Base-by-base conservation (phyloP, 2,329 filamentous ascomycete species). In the Proliferodiscus dingleyae region DNA sequence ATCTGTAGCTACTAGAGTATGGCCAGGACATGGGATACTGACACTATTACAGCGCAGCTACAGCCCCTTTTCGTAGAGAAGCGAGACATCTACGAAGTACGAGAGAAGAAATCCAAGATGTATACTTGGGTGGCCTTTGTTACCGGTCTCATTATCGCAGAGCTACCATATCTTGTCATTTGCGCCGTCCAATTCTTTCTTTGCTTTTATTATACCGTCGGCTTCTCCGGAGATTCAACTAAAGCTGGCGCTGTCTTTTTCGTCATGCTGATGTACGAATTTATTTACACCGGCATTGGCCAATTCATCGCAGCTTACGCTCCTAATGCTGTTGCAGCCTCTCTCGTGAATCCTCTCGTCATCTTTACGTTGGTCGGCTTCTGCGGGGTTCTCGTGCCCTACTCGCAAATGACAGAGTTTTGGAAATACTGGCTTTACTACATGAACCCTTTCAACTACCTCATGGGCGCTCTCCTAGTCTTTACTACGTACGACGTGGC, bases 301-400 rank as follows among this genome's bases (percentile, higher is more conserved):
- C 80, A 83, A 54, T 77, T 79, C 56, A 68, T 82, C n/a, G 77
- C 78, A 0, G 78, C 80, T 1, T 82, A 81, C 49, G 74, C 78
- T 0, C 79, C 79, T 0, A 81, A 79, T 50, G 77, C 72, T 26
- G 72, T 79, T 9, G 80, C 81, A 36, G 79, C 79, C 0, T 68
- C 75, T 0, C 68, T 82, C 4, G 71, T 73, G 49, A 81, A 81
- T 51, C 77, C 77, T 0, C 58, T 82, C 0, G 42, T 81, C 9
- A 65, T 82, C 45, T 71, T 73, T 5, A 62, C 80, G 32, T 69
- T 88, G 2, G 73, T 87, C 7, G 77, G 75, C 1, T 89, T 90
- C 68, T 89, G 84, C 55, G 86, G 86, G 51, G 83, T 89, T 1
- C 70, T 88, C 4, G 85, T 89, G 0, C 84, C 85, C 0, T 87